These are phyloP conservation scores for Caryopteris hybrid DNA, from an alignment of 305 asterid species.

Conservation along the genomic window DNA sequence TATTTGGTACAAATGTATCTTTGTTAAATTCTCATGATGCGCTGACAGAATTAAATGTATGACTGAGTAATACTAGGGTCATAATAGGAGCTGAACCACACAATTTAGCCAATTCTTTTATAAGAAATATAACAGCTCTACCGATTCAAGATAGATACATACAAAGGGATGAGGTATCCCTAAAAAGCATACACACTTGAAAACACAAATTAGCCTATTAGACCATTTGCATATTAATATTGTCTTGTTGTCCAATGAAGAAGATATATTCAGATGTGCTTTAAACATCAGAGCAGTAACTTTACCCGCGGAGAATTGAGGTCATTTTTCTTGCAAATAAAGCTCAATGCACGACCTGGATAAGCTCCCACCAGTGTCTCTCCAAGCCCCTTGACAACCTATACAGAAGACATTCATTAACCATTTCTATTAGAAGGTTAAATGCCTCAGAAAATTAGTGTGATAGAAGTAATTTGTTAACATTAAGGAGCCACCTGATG, in stretches of 20 bases:
- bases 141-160: background rate
- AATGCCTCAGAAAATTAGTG: background rate
- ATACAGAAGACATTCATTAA: conserved; percentile 24
- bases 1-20: background rate
- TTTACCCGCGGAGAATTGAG: conserved; percentile 76
- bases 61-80: background rate
- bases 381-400: conserved; percentile 99
- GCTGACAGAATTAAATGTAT: background rate
- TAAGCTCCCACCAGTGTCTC: conserved; percentile 99
- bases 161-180: background rate
- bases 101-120: background rate
- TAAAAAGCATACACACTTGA: too few relatives aligned
- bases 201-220: background rate
- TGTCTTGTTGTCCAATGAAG: background rate
- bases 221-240: background rate
- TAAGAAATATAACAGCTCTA: background rate
- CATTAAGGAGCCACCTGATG: conserved; percentile 1
- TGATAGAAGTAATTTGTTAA: background rate
- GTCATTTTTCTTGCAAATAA: conserved; percentile 78
- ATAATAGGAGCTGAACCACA: background rate
- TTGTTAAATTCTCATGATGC: background rate
- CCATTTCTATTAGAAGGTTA: background rate
- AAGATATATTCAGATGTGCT: conserved; percentile 11
- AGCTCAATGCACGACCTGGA: conserved; percentile 99
- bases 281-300: conserved; percentile 16